Base-by-base conservation (phyloP, 2,329 filamentous ascomycete species). In the Sodiomyces alkalinus region DNA sequence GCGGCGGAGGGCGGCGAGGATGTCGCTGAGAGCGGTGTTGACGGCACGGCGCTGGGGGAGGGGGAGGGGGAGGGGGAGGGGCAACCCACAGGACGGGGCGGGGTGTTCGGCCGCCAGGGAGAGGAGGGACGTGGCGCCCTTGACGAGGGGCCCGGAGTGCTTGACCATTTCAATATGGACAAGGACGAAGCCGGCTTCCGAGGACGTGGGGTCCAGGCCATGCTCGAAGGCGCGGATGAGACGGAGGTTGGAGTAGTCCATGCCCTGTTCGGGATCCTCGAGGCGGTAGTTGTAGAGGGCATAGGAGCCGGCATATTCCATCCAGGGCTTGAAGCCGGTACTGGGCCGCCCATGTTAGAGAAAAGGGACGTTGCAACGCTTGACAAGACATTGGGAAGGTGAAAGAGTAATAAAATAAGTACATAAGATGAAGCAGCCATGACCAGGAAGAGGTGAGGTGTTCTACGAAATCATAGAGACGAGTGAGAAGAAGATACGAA, bases 111-210 rank as follows among this genome's bases (percentile, higher is more conserved):
- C 57, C 18, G 65, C 53, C 5, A 60, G 60, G 28, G 77, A 65
- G 15, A 92, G 63, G 28, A 77, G 68, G 28, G 71, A 62, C 26
- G 82, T 64, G 4, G 74, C 70, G 18, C 82, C 82, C 22, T 70
- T 65, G 26, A 94, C 74, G 2, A 96, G 62, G 1, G 73, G 69
- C 1, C 78, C 78, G 1, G 85, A 86, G 52, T 92, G 74, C 47
- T 75, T 76, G 27, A 93, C 87, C 86, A 94, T 96, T 53, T 92
- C 83, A 28, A 96, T 75, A 51, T 94, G 87, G 4, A 90, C 86
- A 9, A 94, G 68, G n/a, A 94, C 83, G 49, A 96, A 94, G 27
- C 87, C 87, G 1, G 87, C 87, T 52, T 94, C 87, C 6, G 85
- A 93, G 3, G 82, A 92, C 18, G 66, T 67, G 1, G 80, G 80